These are phyloP conservation scores for Hibiscus tridactylites DNA, from an alignment of 345 rosid genomes.

Conservation along the genomic window DNA sequence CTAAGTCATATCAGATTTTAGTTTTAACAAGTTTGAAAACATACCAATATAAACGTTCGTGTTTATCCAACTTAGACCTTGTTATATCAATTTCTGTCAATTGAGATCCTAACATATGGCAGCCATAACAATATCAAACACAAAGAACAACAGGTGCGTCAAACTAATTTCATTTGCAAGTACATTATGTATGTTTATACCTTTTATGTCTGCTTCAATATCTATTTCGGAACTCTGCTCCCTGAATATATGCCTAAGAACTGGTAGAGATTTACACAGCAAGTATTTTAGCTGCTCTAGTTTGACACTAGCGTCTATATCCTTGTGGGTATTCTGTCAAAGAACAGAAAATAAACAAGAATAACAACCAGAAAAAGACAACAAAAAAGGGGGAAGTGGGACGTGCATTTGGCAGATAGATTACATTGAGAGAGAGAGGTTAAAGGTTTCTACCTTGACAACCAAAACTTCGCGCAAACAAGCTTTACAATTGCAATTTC, in stretches of 20 bases:
- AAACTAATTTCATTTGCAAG: background rate
- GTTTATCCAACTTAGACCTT: conserved; percentile 25
- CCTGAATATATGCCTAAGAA: conserved; percentile 34
- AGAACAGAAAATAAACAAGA: background rate
- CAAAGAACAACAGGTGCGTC: background rate
- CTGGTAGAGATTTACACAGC: conserved; percentile 34
- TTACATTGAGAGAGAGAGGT: background rate
- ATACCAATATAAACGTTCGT: conserved; percentile 48
- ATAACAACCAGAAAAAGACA: background rate
- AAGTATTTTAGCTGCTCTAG: conserved; percentile 32
- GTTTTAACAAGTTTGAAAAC: conserved; percentile 12
- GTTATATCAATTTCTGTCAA: conserved; percentile 26
- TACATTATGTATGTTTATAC: conserved; percentile 13
- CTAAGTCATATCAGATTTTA: background rate
- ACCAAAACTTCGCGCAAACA: conserved; percentile 37
- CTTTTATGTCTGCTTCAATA: conserved; percentile 26
- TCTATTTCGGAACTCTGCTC: conserved; percentile 39
- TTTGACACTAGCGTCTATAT: conserved; percentile 19
- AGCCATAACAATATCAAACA: conserved; percentile 16
- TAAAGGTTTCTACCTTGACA: conserved; percentile 21
- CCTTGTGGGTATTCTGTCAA: conserved; percentile 21
- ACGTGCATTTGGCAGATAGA: background rate
- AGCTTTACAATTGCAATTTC: conserved; percentile 45
- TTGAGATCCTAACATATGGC: conserved; percentile 9
- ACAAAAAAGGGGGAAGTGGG: background rate